Evolutionary conservation across 2,329 filamentous ascomycete species (phyloP).

Genomic region (Colletotrichum sp.): DNA sequence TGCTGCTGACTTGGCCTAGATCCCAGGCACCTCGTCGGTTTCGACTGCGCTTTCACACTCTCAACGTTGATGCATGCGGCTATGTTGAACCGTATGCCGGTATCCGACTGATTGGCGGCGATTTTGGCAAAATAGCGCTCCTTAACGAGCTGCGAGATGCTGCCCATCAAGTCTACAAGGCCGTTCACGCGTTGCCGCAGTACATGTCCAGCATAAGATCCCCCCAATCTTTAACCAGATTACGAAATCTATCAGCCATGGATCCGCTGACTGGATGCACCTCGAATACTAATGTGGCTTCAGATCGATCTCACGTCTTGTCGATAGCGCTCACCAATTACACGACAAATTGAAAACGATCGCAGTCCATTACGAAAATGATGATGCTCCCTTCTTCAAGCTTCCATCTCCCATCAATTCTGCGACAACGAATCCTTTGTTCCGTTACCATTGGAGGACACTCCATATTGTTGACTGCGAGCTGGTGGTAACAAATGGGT

Average conservation of each 20-base stretch:
- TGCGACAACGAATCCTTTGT: background rate
- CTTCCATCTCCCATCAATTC: background rate
- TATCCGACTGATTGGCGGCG: no score
- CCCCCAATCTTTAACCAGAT: background rate
- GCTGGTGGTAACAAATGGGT: background rate
- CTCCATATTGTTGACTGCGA: background rate
- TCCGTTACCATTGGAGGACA: rapidly evolving
- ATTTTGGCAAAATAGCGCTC: no score
- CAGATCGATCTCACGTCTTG: no score
- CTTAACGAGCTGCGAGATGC: no score
- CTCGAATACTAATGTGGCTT: background rate
- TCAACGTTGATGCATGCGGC: no score
- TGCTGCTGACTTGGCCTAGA: no score
- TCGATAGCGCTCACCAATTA: no score
- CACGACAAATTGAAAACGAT: no score
- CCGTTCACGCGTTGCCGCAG: background rate
- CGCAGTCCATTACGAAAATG: no score
- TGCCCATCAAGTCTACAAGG: background rate
- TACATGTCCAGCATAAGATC: background rate
- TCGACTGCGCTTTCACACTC: no score
- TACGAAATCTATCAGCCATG: background rate
- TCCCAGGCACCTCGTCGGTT: no score
- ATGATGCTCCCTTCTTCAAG: background rate
- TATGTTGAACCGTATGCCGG: no score
- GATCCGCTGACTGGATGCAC: background rate